A percentile compares a stretch with the other conserved stretches of the same genome.
Conservation (phyloP, 768 basidiomycete genomes). For the Roridomyces roridus region DNA sequence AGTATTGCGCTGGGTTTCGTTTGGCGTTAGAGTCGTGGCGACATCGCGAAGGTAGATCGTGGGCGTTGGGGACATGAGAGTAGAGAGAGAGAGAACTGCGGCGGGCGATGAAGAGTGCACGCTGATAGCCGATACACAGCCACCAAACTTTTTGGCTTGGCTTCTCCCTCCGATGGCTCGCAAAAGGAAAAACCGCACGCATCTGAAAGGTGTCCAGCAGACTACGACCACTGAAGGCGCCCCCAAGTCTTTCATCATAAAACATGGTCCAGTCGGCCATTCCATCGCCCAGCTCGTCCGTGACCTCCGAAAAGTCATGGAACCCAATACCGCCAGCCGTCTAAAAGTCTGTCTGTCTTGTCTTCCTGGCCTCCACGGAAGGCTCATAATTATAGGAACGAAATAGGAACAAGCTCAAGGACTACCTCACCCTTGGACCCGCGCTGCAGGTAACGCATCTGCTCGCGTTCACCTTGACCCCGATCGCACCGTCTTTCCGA, state of each 20-base stretch:
- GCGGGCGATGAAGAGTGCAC: too few species aligned
- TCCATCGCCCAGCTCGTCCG: slow-evolving; percentile 89
- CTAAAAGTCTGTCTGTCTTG: slow-evolving; percentile 64
- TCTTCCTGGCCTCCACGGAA: not conserved
- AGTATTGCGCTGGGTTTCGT: slow-evolving; percentile 74
- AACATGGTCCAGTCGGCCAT: slow-evolving; percentile 91
- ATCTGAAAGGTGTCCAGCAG: slow-evolving; percentile 65
- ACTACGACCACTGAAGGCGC: slow-evolving; percentile 41
- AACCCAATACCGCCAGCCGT: slow-evolving; percentile 94
- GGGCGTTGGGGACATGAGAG: slow-evolving; percentile 12
- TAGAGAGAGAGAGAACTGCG: not conserved
- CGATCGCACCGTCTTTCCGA: slow-evolving; percentile 84
- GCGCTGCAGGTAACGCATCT: slow-evolving; percentile 91
- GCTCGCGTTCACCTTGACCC: slow-evolving; percentile 88
- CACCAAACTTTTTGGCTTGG: not conserved
- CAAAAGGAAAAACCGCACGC: slow-evolving; percentile 81
- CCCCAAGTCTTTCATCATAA: slow-evolving; percentile 96
- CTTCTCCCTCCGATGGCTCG: slow-evolving; percentile 60
- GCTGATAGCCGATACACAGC: too few species aligned
- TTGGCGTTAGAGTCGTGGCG: slow-evolving; percentile 55
- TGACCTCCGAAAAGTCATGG: slow-evolving; percentile 95
- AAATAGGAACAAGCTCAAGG: slow-evolving; percentile 87
- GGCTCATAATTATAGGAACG: slow-evolving; percentile 70
- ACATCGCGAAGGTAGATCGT: slow-evolving; percentile 9
- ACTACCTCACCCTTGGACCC: slow-evolving; percentile 92